Conservation (phyloP, 805 yeast species). For the Ascoidea tarda region DNA sequence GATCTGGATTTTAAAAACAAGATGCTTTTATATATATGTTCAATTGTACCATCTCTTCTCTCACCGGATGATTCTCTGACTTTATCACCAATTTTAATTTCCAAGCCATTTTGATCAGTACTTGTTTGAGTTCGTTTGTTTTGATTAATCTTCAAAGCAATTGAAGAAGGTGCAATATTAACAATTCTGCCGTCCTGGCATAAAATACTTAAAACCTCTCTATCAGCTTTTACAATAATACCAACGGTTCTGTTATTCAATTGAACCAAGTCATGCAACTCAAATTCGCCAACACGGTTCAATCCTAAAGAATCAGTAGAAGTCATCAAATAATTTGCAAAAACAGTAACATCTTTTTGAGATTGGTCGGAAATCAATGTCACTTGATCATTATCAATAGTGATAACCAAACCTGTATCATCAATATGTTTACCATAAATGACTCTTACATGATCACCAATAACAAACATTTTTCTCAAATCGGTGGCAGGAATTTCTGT, state of each 20-base stretch:
- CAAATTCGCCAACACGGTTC: conserved; percentile 64
- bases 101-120: conserved; percentile 74
- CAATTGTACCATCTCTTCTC: conserved; percentile 73
- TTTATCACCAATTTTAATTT: conserved; percentile 81
- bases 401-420: conserved; percentile 89
- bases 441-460: conserved; percentile 94
- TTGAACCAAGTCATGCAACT: conserved; percentile 81
- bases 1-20: conserved; percentile 74
- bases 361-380: conserved; percentile 85
- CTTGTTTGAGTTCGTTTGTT: conserved; percentile 67
- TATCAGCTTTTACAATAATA: conserved; percentile 79
- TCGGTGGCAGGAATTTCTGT: conserved; percentile 75
- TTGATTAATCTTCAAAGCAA: conserved; percentile 59
- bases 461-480: conserved; percentile 69
- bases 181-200: conserved; percentile 70
- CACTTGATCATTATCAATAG: conserved; percentile 71
- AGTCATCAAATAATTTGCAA: conserved; percentile 79
- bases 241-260: conserved; percentile 79
- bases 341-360: conserved; percentile 77
- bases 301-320: conserved; percentile 80
- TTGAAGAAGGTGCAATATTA: conserved; percentile 65
- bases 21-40: conserved; percentile 72
- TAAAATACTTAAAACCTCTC: conserved; percentile 68
- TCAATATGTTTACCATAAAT: conserved; percentile 83
- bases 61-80: conserved; percentile 80